Evolutionary conservation across 805 yeast genomes (phyloP).

Genomic region (Metschnikowia sp.): DNA sequence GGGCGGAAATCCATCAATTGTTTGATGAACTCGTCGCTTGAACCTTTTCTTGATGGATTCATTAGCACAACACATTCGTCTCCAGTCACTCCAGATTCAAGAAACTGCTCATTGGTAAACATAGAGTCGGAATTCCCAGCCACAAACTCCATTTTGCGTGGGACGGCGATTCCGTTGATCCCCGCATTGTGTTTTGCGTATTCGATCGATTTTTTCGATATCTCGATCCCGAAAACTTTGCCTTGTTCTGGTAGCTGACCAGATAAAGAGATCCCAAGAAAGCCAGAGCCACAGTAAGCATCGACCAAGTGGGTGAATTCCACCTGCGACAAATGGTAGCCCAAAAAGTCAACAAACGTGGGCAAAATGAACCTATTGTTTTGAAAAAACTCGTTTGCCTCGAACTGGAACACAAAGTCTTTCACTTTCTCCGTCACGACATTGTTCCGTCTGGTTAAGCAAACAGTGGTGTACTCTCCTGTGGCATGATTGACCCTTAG

Average conservation of each 20-base stretch:
- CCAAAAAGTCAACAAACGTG: slow-evolving; percentile 29
- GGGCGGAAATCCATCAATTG: slow-evolving; percentile 39
- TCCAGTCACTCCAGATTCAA: slow-evolving; percentile 27
- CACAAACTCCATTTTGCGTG: slow-evolving; percentile 30
- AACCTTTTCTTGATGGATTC: slow-evolving; percentile 47
- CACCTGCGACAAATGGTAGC: slow-evolving; percentile 10
- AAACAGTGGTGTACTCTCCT: slow-evolving; percentile 25
- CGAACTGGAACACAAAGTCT: slow-evolving; percentile 36
- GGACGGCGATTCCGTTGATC: slow-evolving; percentile 32
- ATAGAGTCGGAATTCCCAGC: slow-evolving; percentile 37
- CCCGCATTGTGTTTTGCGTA: slow-evolving; percentile 39
- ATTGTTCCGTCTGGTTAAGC: slow-evolving; percentile 25
- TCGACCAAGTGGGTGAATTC: slow-evolving; percentile 33
- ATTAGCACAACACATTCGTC: slow-evolving; percentile 35
- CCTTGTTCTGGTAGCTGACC: slow-evolving; percentile 27
- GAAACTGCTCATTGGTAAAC: slow-evolving; percentile 26
- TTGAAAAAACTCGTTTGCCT: slow-evolving; percentile 40
- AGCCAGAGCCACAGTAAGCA: slow-evolving; percentile 47
- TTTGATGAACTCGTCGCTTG: slow-evolving; percentile 29
- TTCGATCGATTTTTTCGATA: slow-evolving; percentile 29
- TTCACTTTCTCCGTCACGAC: slow-evolving; percentile 36
- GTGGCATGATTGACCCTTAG: slow-evolving; percentile 26
- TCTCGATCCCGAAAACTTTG: slow-evolving; percentile 41
- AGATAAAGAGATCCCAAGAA: slow-evolving; percentile 39
- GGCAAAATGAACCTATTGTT: slow-evolving; percentile 43